Conservation (phyloP, 208 protist species). For the Acanthamoeba quina region DNA sequence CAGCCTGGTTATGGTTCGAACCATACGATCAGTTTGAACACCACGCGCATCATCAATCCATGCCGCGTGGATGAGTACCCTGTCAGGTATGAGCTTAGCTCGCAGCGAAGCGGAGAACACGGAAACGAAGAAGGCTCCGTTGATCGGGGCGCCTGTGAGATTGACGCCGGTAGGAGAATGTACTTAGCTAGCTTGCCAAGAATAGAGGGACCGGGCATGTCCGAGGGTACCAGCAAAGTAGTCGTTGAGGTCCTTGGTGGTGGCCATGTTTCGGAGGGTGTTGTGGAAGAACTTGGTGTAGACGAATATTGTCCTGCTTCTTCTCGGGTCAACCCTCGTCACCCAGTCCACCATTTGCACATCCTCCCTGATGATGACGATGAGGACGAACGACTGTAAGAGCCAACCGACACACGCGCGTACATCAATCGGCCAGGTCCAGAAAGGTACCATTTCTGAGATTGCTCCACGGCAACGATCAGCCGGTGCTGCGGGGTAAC, state of each 20-base stretch:
- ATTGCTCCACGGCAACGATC: constrained; percentile 43
- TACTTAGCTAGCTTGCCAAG: neutral
- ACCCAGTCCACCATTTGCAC: constrained; percentile 74
- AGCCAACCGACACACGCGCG: neutral
- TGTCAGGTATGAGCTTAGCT: constrained; percentile 1
- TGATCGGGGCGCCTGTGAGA: neutral
- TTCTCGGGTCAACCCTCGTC: constrained; percentile 79
- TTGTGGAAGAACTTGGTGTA: constrained; percentile 38
- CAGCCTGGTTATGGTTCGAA: neutral
- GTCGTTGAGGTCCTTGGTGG: constrained; percentile 68
- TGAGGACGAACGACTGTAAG: too few species aligned
- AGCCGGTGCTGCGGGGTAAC: neutral
- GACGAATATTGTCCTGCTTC: constrained; percentile 67
- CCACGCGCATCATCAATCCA: constrained; percentile 75
- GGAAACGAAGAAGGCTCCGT: constrained; percentile 79
- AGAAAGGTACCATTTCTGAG: neutral
- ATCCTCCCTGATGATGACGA: constrained; percentile 54
- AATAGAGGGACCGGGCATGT: neutral
- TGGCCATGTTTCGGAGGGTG: constrained; percentile 67
- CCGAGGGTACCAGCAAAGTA: constrained; percentile 71
- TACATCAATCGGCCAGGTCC: neutral
- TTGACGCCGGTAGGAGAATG: neutral
- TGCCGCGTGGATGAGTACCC: neutral
- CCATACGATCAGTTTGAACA: neutral
- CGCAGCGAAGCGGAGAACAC: constrained; percentile 62